Conservation (phyloP, 495 filamentous ascomycete species). For the Niebla homalea region DNA sequence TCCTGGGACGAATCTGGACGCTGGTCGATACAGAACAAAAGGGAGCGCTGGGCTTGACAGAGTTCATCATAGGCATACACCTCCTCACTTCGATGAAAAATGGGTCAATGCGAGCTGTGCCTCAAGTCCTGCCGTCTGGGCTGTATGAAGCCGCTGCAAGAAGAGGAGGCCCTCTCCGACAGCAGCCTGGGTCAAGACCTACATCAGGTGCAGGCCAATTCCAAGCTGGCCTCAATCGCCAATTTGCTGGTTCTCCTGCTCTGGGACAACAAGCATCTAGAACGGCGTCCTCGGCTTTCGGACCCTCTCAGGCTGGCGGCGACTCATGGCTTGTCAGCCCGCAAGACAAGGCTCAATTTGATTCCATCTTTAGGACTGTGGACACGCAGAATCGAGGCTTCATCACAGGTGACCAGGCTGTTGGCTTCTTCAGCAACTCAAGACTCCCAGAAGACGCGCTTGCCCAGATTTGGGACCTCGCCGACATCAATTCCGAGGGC, state of each 20-base stretch:
- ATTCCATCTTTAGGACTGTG: slow-evolving; percentile 66
- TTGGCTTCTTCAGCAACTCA: slow-evolving; percentile 84
- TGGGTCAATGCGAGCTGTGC: slow-evolving; percentile 63
- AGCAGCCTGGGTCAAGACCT: slow-evolving; percentile 31
- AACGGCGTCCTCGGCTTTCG: slow-evolving; percentile 30
- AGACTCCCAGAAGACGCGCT: slow-evolving; percentile 78
- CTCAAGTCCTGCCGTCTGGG: slow-evolving; percentile 67
- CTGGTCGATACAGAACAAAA: slow-evolving; percentile 85
- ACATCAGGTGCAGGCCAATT: slow-evolving; percentile 39
- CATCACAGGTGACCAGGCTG: slow-evolving; percentile 91
- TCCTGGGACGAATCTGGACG: slow-evolving; percentile 87
- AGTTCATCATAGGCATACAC: slow-evolving; percentile 98
- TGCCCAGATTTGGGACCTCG: slow-evolving; percentile 94
- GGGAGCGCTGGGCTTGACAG: slow-evolving; percentile 73
- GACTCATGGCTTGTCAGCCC: slow-evolving; percentile 71
- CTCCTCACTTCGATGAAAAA: slow-evolving; percentile 81
- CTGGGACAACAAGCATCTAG: slow-evolving; percentile 42
- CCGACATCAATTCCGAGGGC: slow-evolving; percentile 85
- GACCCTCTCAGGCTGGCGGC: no score
- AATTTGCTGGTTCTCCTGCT: slow-evolving; percentile 43
- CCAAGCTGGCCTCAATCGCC: slow-evolving; percentile 59
- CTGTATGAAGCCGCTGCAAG: slow-evolving; percentile 86
- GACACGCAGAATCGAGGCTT: slow-evolving; percentile 66
- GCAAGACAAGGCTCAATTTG: slow-evolving; percentile 74
- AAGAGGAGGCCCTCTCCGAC: slow-evolving; percentile 34